Evolutionary conservation across 192 early-diverging fungal genomes (phyloP).

Genomic region (Neocallimastix lanati): DNA sequence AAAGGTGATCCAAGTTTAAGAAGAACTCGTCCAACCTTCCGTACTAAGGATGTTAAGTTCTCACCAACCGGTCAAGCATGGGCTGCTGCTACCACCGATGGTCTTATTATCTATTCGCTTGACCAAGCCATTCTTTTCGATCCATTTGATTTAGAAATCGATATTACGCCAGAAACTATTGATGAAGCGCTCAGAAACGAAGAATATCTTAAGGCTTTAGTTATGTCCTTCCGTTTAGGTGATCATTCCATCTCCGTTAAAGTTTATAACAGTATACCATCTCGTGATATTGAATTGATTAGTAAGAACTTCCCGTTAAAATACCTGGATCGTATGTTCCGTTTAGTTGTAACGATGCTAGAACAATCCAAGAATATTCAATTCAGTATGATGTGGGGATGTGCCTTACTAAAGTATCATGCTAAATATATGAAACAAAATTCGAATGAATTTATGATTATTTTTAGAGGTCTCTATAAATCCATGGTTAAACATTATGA

Average conservation of each 20-base stretch:
- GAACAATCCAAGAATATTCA: slow-evolving; percentile 71
- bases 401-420: slow-evolving; percentile 53
- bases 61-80: slow-evolving; percentile 86
- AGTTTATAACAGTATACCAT: slow-evolving; percentile 66
- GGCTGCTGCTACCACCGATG: slow-evolving; percentile 91
- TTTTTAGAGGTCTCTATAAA: slow-evolving; percentile 62
- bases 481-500: slow-evolving; percentile 17
- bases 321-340: slow-evolving; percentile 69
- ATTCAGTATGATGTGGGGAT: slow-evolving; percentile 73
- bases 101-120: slow-evolving; percentile 83
- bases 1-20: slow-evolving; percentile 70
- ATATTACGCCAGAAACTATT: slow-evolving; percentile 81
- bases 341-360: slow-evolving; percentile 60
- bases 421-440: slow-evolving; percentile 25
- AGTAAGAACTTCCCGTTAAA: slow-evolving; percentile 65
- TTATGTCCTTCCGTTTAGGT: slow-evolving; percentile 88
- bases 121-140: slow-evolving; percentile 88
- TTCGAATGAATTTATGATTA: slow-evolving; percentile 17
- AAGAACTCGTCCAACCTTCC: slow-evolving; percentile 54
- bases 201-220: slow-evolving; percentile 71
- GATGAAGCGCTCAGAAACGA: slow-evolving; percentile 42
- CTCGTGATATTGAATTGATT: slow-evolving; percentile 51
- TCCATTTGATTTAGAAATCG: slow-evolving; percentile 93
- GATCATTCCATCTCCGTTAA: slow-evolving; percentile 55
- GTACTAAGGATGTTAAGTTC: slow-evolving; percentile 73